A percentile compares a stretch with the other conserved stretches of the same genome.
Conservation (phyloP, 2,329 filamentous ascomycete species). For the Fusarium praegraminearum region DNA sequence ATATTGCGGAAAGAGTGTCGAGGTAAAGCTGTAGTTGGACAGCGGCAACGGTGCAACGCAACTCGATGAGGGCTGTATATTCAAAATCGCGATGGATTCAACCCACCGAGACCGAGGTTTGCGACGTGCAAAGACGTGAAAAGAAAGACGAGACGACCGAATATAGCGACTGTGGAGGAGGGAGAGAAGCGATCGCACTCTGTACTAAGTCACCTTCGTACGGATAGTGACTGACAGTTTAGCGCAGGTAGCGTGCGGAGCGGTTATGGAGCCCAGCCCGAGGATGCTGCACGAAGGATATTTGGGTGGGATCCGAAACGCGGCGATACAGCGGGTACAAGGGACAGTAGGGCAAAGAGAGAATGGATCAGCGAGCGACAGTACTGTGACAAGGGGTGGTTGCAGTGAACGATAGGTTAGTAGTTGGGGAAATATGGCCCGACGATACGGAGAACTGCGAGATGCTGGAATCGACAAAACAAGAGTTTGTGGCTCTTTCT, state of each 20-base stretch:
- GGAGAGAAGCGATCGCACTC: slow-evolving; percentile 28
- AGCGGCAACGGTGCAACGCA: slow-evolving; percentile 6
- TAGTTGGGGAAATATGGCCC: slow-evolving; percentile 12
- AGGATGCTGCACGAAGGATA: slow-evolving; percentile 35
- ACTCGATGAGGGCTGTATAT: slow-evolving; percentile 8
- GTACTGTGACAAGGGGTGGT: slow-evolving; percentile 28
- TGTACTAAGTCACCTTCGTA: neutral
- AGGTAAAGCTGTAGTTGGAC: slow-evolving; percentile 18
- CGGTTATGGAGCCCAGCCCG: slow-evolving; percentile 14
- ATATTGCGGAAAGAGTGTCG: slow-evolving; percentile 23
- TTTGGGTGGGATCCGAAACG: slow-evolving; percentile 41
- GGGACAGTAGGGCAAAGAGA: slow-evolving; percentile 25
- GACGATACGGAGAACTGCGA: slow-evolving; percentile 24
- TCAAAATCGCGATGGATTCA: slow-evolving; percentile 9
- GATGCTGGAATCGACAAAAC: slow-evolving; percentile 18
- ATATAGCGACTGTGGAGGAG: slow-evolving; percentile 30
- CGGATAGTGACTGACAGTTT: slow-evolving; percentile 24
- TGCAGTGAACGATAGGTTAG: slow-evolving; percentile 31
- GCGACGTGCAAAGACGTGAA: slow-evolving; percentile 15
- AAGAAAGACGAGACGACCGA: slow-evolving; percentile 7
- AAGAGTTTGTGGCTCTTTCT: neutral
- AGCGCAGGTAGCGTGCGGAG: slow-evolving; percentile 23
- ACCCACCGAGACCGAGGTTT: slow-evolving; percentile 11
- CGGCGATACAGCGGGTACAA: slow-evolving; percentile 36
- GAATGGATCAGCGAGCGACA: slow-evolving; percentile 43